phyloP scores from a whole-genome alignment of 495 filamentous ascomycete species.

The Cryomyces minteri region DNA sequence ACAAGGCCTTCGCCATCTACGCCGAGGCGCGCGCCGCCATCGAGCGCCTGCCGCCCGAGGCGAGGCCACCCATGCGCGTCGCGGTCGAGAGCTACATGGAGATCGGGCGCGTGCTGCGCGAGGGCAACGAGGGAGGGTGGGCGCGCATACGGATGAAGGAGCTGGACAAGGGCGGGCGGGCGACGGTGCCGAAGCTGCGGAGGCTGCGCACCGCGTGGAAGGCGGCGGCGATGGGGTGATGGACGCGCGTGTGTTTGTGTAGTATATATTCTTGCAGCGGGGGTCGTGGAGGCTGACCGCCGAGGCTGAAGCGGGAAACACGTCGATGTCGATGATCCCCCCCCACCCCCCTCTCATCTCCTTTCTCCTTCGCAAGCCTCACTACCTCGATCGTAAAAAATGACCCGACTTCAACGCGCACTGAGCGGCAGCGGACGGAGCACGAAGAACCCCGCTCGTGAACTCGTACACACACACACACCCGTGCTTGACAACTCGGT shows the following conservation, averaged over 20 bases:
- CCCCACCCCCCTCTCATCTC: too few relatives aligned
- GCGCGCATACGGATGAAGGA: slow-evolving; percentile 3
- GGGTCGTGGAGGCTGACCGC: too few relatives aligned
- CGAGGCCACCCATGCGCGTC: slow-evolving; percentile 39
- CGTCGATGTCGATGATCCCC: too few relatives aligned
- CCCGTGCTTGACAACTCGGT: too few relatives aligned
- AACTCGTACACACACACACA: too few relatives aligned
- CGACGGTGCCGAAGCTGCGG: slow-evolving; percentile 36
- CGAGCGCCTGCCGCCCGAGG: slow-evolving; percentile 33
- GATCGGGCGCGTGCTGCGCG: slow-evolving; percentile 39
- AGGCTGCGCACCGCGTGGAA: slow-evolving; percentile 36
- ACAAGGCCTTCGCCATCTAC: slow-evolving; percentile 36
- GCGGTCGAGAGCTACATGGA: slow-evolving; percentile 60
- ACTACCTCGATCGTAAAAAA: too few relatives aligned
- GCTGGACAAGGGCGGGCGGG: slow-evolving; percentile 26
- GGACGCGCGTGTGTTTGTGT: slow-evolving; percentile 8
- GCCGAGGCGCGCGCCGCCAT: slow-evolving; percentile 28
- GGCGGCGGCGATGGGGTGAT: slow-evolving; percentile 6
- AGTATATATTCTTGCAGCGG: too few relatives aligned
- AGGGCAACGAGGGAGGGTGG: slow-evolving; percentile 17
- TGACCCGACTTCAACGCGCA: too few relatives aligned
- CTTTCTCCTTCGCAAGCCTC: too few relatives aligned
- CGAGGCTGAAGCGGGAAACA: too few relatives aligned
- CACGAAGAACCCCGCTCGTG: too few relatives aligned
- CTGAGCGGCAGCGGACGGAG: too few relatives aligned